phyloP scores from a whole-genome alignment of 176 grass and related monocot genomes.

The Dendrocalamus sinicus region DNA sequence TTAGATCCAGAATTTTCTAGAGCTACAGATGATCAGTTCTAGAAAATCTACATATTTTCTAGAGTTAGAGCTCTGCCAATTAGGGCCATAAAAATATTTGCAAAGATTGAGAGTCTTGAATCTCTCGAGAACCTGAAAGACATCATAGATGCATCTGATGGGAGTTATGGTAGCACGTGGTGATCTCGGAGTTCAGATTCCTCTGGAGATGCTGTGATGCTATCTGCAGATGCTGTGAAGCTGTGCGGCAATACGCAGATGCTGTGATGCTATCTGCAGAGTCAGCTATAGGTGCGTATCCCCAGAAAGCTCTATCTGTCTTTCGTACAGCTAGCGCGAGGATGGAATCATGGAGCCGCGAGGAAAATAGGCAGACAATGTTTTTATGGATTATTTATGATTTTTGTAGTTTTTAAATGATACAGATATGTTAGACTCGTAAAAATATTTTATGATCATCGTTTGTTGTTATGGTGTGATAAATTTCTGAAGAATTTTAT shows the following conservation, averaged over 20 bases:
- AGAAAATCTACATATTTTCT: no score
- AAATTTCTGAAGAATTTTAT: no score
- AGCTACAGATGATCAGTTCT: no score
- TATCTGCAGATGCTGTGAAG: conserved; percentile 22
- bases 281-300: conserved; percentile 63
- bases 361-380: conserved; percentile 54
- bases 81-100: conserved; percentile 61
- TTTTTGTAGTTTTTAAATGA: no score
- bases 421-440: no score
- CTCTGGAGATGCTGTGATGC: conserved; percentile 20
- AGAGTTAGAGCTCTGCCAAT: no score
- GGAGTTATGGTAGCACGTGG: conserved; percentile 78
- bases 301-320: conserved; percentile 68
- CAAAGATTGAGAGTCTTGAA: conserved; percentile 72
- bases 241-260: conserved; percentile 66
- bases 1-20: no score
- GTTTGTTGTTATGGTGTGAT: no score
- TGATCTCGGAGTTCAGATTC: conserved; percentile 79
- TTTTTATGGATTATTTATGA: no score
- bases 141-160: conserved; percentile 68
- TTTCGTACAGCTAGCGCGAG: conserved; percentile 55
- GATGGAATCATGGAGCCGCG: conserved; percentile 66
- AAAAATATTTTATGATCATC: no score
- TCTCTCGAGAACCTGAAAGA: conserved; percentile 68
- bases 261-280: conserved; percentile 78